Evolutionary conservation across 352 stramenopile genomes (phyloP), one percentile per base, ranked within the genome.

Genomic region (Phytophthora cryptogea): DNA sequence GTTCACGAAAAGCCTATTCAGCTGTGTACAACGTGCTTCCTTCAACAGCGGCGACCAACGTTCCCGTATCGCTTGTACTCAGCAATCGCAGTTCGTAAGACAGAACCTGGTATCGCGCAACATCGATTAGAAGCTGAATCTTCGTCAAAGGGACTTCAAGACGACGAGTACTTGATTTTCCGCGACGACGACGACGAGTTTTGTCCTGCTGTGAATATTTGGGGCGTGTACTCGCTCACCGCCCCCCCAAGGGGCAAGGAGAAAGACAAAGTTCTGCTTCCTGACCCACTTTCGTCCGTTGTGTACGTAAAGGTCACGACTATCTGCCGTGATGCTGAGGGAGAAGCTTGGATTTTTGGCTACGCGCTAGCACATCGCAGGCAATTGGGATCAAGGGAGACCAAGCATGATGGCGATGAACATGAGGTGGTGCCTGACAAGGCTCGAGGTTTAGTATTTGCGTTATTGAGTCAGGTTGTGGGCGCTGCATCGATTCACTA

Each of bases 151-250:
- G 14, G 20, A 31, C 39, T 26, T 31, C 30, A 64, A 50, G 49
- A 70, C 2, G 58, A 64, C 11, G 40, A 68, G 40, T 72, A 54
- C 46, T 57, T 56, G 47, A 72, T 72, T 10, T 64, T 72, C 43
- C 63, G 63, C 9, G 52, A 68, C 14, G 63, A 72, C 43, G 63
- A 72, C 11, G 52, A 72, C 3, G 52, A 32, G 13, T 72, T 72
- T 72, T 72, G 58, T 72, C 63, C 63, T 27, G 63, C 57, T 64
- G 63, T 72, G 35, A 68, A 72, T 59, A 64, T 68, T 67, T 68
- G 63, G 51, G 63, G 59, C 4, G 63, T 68, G 13, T 68, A 64
- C 33, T 68, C 63, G 46, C 50, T 72, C 40, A 54, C 13, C 3
- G 20, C 23, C 13, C 32, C 43, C 4, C 10, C 57, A 27, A 70